Evolutionary conservation across 108 stramenopile species (phyloP), one percentile per base, ranked within the genome.

Genomic region (Epithemia pelagica): DNA sequence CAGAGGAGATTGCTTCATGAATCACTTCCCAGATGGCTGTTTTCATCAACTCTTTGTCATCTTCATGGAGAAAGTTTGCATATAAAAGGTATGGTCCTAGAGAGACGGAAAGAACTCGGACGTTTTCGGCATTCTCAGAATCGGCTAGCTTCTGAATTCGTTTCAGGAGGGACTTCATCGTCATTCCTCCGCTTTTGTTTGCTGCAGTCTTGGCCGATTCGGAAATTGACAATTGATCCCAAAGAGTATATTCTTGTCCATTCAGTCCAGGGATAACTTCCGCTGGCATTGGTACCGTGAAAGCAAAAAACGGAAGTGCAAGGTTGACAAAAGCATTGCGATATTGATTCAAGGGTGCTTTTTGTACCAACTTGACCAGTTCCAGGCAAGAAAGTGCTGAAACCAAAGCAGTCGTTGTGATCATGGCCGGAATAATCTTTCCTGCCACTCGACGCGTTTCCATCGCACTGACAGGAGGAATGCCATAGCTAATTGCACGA

Each of bases 381-480:
- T 99, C 98, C 20, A 99, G 66, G 62, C 96, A 96, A 15, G 96
- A 95, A 31, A 96, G 74, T 23, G 95, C 95, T 1, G 96, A 95
- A 15, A 98, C 97, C 54, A 98, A 83, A 8, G 96, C 95, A 10
- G 98, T 99, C 26, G 97, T 99, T 21, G 97, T 96, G 22, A 97
- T 96, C 87, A 99, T 96, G 29, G 98, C 98, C 18, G 98, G 98
- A 28, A 98, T 94, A 63, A 99, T 99, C 57, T 87, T 86, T 0
- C 98, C 98, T 10, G 98, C 96, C n/a, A 99, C 89, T 68, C 88
- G 82, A 28, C 97, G 77, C 7, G 96, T 94, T 60, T 95, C 92
- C 92, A 97, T 94, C 24, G 87, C 69, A 75, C 96, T 94, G 0
- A 89, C 96, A 8, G 95, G 91, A 21, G 95, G 80, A 64, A 99